phyloP scores from a whole-genome alignment of 352 stramenopile genomes.

The Phytopythium boreale region DNA sequence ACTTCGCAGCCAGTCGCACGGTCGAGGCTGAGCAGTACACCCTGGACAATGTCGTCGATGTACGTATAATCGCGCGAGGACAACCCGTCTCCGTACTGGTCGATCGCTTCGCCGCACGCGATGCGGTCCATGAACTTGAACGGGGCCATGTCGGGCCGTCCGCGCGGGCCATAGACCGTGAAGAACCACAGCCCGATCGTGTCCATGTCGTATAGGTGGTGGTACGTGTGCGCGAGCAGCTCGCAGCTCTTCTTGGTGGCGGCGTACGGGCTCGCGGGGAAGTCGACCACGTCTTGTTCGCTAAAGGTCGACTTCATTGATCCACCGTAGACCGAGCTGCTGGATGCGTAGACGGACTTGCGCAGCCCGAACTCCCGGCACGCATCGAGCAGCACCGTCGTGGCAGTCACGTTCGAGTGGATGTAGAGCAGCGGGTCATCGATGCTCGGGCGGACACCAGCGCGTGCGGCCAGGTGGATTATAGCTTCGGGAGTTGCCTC shows the following conservation, averaged over 20 bases:
- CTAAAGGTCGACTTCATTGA: constrained; percentile 91
- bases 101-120: constrained; percentile 87
- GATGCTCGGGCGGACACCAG: constrained; percentile 96
- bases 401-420: constrained; percentile 95
- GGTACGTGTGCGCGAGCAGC: constrained; percentile 96
- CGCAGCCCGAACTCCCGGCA: constrained; percentile 85
- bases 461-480: constrained; percentile 95
- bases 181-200: constrained; percentile 97
- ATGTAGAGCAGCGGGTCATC: constrained; percentile 98
- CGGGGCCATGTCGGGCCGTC: constrained; percentile 97
- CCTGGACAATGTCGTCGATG: constrained; percentile 98
- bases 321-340: constrained; percentile 94
- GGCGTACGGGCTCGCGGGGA: constrained; percentile 95
- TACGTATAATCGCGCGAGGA: constrained; percentile 98
- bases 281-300: constrained; percentile 89
- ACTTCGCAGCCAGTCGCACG: constrained; percentile 88
- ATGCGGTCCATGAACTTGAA: constrained; percentile 99
- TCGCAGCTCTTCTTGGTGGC: constrained; percentile 98
- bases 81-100: constrained; percentile 96
- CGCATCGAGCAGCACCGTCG: constrained; percentile 92
- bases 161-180: constrained; percentile 96
- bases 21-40: constrained; percentile 82
- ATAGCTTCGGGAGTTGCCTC: constrained; percentile 83
- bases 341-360: constrained; percentile 97
- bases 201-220: constrained; percentile 95